These are phyloP conservation scores for Diaporthe australafricana DNA, from an alignment of 2,329 filamentous ascomycete species.

Conservation along the genomic window DNA sequence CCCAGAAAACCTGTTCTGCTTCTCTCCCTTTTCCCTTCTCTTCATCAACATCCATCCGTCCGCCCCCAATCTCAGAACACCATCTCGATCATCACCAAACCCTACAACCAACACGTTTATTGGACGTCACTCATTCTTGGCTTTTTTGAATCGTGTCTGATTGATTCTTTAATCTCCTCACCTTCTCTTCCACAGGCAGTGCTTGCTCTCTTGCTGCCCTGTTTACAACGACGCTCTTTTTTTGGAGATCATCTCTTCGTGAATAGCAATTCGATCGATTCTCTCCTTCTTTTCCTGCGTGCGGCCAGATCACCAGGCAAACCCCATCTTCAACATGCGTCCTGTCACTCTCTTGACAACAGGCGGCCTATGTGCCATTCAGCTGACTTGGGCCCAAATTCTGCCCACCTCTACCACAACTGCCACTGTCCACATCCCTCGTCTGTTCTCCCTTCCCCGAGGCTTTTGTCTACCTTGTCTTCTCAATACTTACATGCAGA, in stretches of 20 bases:
- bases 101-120: constrained; percentile 39
- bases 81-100: constrained; percentile 31
- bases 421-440: not conserved
- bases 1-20: not conserved
- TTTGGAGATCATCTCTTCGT: constrained; percentile 39
- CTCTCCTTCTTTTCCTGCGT: constrained; percentile 28
- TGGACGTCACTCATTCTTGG: constrained; percentile 38
- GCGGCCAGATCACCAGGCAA: not conserved
- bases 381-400: constrained; percentile 4
- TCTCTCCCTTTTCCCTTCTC: constrained; percentile 27
- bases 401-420: not conserved
- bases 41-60: constrained; percentile 27
- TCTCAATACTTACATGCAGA: not conserved
- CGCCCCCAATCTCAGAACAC: constrained; percentile 27
- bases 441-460: not conserved
- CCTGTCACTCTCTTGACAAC: constrained; percentile 10
- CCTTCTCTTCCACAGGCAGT: constrained; percentile 15
- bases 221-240: constrained; percentile 34
- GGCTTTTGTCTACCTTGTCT: not conserved
- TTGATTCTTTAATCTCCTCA: constrained; percentile 20
- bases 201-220: constrained; percentile 10
- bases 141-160: constrained; percentile 38
- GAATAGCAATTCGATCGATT: constrained; percentile 37
- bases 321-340: constrained; percentile 20
- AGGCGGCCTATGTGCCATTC: constrained; percentile 15